Base-by-base conservation (phyloP, 345 rosid genomes). In the Excoecaria cochinchinensis region DNA sequence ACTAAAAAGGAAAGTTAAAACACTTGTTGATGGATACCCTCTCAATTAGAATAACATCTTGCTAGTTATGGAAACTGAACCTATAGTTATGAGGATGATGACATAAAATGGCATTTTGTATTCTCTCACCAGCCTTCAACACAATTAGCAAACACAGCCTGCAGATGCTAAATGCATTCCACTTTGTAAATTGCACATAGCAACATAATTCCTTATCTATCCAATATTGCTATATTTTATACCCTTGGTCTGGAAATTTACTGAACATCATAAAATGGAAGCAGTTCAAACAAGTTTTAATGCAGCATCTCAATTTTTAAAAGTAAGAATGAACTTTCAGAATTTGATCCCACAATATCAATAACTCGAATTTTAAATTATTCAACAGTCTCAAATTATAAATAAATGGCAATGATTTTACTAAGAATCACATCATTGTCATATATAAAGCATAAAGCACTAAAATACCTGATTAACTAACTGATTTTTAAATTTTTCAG, bases 401-500 rank as follows among this genome's bases (percentile, higher is more conserved):
- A 9, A 14, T 13, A 19, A 15, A 44, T 24, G 47, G 44, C 36
- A n/a, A 46, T 46, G 25, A 56, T 38, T 53, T 46, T 31, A 70
- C 17, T 19, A 25, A 25, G 51, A 11, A 42, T n/a, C 16, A 60
- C 1, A 31, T 9, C 22, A 8, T 59, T 48, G 0, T 7, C 21
- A 72, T 31, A 48, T 21, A 50, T 44, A n/a, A 46, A 1, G 25
- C 19, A 59, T 10, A 73, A 40, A 75, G 48, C 58, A 52, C 42
- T 3, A 76, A 1, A 53, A 31, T 85, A 95, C 99, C 99, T 95
- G 99, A 85, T 95, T 95, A 76, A 90, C 87, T 70, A 93, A 80
- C 86, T 91, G 99, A 44, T 77, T 77, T 42, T 70, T 77, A 46
- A 77, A 77, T 56, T 77, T 77, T 80, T 95, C 99, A 9, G 99